These are phyloP conservation scores for Lipomyces spencermartinsiae DNA, from an alignment of 805 yeast genomes.

Conservation along the genomic window DNA sequence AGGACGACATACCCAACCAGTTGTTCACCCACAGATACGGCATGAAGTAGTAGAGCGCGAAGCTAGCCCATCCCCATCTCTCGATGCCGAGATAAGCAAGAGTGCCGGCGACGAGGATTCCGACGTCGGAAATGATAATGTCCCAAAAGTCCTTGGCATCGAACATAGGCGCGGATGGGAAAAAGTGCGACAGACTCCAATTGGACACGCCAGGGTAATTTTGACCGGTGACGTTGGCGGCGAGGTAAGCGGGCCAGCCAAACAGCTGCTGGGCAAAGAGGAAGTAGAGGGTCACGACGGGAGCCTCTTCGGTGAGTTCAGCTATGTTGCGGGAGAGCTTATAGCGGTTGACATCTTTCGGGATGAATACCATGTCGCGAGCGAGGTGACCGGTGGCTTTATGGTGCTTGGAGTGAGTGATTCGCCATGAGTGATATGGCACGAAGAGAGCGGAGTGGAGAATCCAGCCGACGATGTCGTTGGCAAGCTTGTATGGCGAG, in stretches of 20 bases:
- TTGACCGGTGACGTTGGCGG: constrained; percentile 80
- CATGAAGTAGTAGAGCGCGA: constrained; percentile 71
- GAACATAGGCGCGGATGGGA: constrained; percentile 75
- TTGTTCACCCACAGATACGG: constrained; percentile 86
- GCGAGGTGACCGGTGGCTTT: constrained; percentile 85
- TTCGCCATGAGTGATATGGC: constrained; percentile 89
- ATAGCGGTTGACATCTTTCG: constrained; percentile 67
- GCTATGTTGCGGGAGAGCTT: constrained; percentile 49
- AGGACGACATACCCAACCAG: constrained; percentile 58
- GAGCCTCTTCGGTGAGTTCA: constrained; percentile 76
- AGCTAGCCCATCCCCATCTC: constrained; percentile 66
- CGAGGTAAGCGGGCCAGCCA: constrained; percentile 75
- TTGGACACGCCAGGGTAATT: constrained; percentile 54
- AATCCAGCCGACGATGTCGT: constrained; percentile 83
- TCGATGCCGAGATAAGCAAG: constrained; percentile 62
- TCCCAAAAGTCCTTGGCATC: constrained; percentile 75
- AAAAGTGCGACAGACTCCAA: constrained; percentile 68
- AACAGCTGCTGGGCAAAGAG: constrained; percentile 73
- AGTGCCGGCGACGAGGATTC: constrained; percentile 57
- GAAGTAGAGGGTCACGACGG: constrained; percentile 63
- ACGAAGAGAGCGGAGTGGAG: constrained; percentile 79
- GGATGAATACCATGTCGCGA: constrained; percentile 86
- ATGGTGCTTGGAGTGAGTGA: constrained; percentile 84
- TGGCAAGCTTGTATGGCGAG: constrained; percentile 70
- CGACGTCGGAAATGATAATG: constrained; percentile 75